Evolutionary conservation across 2,329 filamentous ascomycete genomes (phyloP).

Genomic region (Juglanconis sp.): DNA sequence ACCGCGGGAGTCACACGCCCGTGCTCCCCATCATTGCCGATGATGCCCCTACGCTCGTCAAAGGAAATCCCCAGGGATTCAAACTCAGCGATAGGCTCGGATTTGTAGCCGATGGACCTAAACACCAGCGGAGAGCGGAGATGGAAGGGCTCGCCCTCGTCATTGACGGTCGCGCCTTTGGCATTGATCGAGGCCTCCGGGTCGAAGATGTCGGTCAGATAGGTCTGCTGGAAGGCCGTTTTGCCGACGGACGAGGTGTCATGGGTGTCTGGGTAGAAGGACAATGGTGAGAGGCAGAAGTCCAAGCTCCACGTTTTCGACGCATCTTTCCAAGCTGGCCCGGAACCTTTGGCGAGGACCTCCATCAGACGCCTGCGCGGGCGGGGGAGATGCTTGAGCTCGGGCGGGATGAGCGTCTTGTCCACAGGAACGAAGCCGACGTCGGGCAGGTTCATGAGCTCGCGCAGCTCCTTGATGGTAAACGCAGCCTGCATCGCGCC

Average conservation of each 20-base stretch:
- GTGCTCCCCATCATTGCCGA: constrained; percentile 72
- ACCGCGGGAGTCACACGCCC: constrained; percentile 62
- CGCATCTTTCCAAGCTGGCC: constrained; percentile 43
- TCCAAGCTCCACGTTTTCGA: constrained; percentile 77
- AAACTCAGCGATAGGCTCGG: constrained; percentile 72
- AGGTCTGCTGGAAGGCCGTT: constrained; percentile 64
- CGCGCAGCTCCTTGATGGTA: constrained; percentile 90
- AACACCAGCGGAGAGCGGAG: constrained; percentile 67
- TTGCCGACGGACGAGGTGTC: constrained; percentile 53
- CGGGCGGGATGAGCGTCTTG: constrained; percentile 61
- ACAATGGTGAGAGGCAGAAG: constrained; percentile 76
- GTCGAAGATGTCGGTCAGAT: constrained; percentile 54
- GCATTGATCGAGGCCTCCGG: constrained; percentile 45
- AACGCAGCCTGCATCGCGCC: constrained; percentile 92
- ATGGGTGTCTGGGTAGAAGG: constrained; percentile 54
- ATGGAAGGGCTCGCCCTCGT: constrained; percentile 37
- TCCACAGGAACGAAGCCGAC: constrained; percentile 72
- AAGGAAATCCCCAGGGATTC: constrained; percentile 73
- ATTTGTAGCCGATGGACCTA: constrained; percentile 92
- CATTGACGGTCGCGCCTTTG: constrained; percentile 40
- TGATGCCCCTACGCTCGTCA: constrained; percentile 67
- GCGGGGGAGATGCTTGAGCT: constrained; percentile 68
- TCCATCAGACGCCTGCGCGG: constrained; percentile 76
- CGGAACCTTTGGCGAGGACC: constrained; percentile 73
- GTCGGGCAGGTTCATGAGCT: constrained; percentile 73